Conservation (phyloP, 768 basidiomycete species). For the Russula lepida region DNA sequence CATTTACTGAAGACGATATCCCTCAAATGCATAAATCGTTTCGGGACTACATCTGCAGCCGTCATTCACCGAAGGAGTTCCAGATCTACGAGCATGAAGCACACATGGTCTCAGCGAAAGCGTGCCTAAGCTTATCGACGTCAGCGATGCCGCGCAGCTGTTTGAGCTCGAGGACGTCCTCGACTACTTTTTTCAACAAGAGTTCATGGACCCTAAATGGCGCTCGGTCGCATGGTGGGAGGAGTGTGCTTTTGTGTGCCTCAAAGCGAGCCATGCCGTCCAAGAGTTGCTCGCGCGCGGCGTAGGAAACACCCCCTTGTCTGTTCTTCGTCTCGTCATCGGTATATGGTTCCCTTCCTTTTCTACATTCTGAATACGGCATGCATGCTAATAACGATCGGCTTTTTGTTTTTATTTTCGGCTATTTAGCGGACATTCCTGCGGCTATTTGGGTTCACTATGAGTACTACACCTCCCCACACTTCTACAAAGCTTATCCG, state of each 20-base stretch:
- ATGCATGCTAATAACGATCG: not conserved
- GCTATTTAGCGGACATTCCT: constrained; percentile 32
- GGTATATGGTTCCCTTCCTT: constrained; percentile 26
- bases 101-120: no score
- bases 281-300: constrained; percentile 33
- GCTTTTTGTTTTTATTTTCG: no score
- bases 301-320: constrained; percentile 36
- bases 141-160: constrained; percentile 35
- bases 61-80: no score
- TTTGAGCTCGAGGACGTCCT: constrained; percentile 42
- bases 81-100: no score
- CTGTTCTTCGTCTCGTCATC: constrained; percentile 39
- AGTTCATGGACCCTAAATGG: constrained; percentile 38
- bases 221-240: constrained; percentile 40
- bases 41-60: no score
- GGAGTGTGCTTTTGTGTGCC: constrained; percentile 31
- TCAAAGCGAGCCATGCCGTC: constrained; percentile 31
- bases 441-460: constrained; percentile 40
- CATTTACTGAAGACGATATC: no score
- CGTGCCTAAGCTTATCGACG: constrained; percentile 43
- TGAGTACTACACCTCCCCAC: constrained; percentile 28
- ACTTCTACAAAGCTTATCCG: constrained; percentile 37
- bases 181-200: constrained; percentile 38
- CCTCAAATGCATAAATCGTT: no score
- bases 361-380: not conserved